Evolutionary conservation across 495 filamentous ascomycete genomes (phyloP), one percentile per base, ranked within the genome.

Genomic region (Pseudevernia furfuracea): DNA sequence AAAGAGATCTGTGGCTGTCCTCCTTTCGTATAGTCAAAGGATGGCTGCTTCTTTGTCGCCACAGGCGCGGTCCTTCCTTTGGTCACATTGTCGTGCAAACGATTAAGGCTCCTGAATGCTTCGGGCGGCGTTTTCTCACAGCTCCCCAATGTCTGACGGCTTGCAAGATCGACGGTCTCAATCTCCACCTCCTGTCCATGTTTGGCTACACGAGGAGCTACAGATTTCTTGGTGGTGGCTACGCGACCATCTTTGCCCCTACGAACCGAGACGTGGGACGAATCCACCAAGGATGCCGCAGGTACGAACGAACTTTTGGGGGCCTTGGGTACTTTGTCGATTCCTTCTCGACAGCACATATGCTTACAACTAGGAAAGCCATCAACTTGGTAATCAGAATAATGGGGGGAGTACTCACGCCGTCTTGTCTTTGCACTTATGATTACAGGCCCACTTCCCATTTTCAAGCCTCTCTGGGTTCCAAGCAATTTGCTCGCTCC

Each of bases 401-500:
- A 30, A 52, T 28, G 2, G 4, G 21, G 12, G 49, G 11, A 55
- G 11, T 19, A 56, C 74, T 61, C 76, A 83, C 74, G 77, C 84
- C n/a, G 81, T 86, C 66, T 87, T 88, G 65, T 89, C 82, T 43
- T 86, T 90, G 71, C 91, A 98, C 43, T 74, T 78, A 69, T 98
- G 93, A 63, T 92, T 91, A 75, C 93, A 97, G 52, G 81, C 81
- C 87, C 89, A 97, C 69, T 85, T 94, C 1, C 92, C 94, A 74
- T 92, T 97, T 1, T 82, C 76, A 62, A 95, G 82, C 66, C 79
- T 82, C 15, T 77, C 68, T 3, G 85, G 81, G 44, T 80, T 79
- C 25, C 73, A 70, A 21, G 75, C 66, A 11, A 70, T 70, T 4
- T 68, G 21, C 23, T 62, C 59, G 17, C 19, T 39, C 52, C 17